A percentile compares a stretch with the other conserved stretches of the same genome.
Evolutionary conservation across 2,329 filamentous ascomycete genomes (phyloP).

Genomic region (Apiospora koreana): DNA sequence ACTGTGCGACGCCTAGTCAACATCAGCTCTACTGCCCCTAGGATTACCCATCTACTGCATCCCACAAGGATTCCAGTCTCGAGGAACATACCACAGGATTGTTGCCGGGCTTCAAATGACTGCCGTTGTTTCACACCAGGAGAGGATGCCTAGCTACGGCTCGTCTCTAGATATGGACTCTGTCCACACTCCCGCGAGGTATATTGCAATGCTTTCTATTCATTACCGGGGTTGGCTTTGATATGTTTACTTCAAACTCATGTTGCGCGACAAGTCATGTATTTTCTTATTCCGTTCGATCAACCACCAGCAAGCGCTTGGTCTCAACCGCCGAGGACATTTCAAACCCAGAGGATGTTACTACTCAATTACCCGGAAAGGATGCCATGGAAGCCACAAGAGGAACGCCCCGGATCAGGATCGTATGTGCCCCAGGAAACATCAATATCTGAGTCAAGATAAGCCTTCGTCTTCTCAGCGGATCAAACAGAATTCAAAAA

Average conservation of each 20-base stretch:
- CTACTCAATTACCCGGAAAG: conserved; percentile 8
- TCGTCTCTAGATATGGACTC: conserved; percentile 57
- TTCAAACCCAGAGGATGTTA: conserved; percentile 10
- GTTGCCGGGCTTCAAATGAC: conserved; percentile 40
- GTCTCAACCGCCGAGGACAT: conserved; percentile 12
- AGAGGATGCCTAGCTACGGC: conserved; percentile 55
- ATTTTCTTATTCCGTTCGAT: conserved; percentile 28
- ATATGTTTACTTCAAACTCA: conserved; percentile 33
- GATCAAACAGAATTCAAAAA: conserved; percentile 25
- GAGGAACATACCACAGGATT: conserved; percentile 39
- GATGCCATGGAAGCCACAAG: conserved; percentile 12
- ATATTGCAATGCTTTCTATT: conserved; percentile 56
- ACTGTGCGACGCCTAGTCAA: conserved; percentile 25
- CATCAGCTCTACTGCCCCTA: conserved; percentile 20
- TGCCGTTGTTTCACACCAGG: conserved; percentile 48
- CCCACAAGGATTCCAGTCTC: conserved; percentile 24
- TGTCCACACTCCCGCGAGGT: conserved; percentile 63
- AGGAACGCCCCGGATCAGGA: conserved; percentile 14
- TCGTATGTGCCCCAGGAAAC: conserved; percentile 14
- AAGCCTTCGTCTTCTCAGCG: conserved; percentile 28
- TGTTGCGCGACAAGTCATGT: conserved; percentile 35
- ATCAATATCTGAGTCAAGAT: conserved; percentile 16
- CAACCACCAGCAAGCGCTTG: conserved; percentile 32
- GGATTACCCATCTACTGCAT: conserved; percentile 26
- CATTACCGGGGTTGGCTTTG: conserved; percentile 44